Conservation (phyloP, 139 green algal genomes). For the Picochlorum sp. region DNA sequence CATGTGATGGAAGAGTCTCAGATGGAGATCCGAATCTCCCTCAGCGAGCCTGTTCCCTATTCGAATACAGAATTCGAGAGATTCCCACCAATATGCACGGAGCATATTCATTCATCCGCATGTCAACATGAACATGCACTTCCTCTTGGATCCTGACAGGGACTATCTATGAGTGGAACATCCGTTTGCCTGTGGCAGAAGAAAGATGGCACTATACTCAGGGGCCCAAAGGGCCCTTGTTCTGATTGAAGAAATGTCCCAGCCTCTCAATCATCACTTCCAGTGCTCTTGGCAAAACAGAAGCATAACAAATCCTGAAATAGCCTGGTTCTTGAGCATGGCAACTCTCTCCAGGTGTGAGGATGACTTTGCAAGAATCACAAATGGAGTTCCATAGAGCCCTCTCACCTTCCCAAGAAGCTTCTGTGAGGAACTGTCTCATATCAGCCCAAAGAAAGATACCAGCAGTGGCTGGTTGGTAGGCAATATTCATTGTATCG, state of each 20-base stretch:
- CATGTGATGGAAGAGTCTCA: too few species aligned
- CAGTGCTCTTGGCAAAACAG: slow-evolving; percentile 37
- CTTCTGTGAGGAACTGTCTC: slow-evolving; percentile 18
- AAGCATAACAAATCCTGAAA: slow-evolving; percentile 74
- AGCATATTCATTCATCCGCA: too few species aligned
- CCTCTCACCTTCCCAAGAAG: slow-evolving; percentile 52
- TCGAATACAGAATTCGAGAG: too few species aligned
- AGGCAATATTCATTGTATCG: slow-evolving; percentile 42
- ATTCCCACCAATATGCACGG: too few species aligned
- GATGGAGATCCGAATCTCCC: too few species aligned
- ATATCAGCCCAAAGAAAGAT: slow-evolving; percentile 78
- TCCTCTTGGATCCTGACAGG: too few species aligned
- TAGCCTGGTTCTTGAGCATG: slow-evolving; percentile 55
- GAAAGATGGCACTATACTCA: too few species aligned
- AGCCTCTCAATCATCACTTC: slow-evolving; percentile 31
- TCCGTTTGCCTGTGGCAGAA: too few species aligned
- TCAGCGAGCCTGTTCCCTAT: too few species aligned
- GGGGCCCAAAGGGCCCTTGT: too few species aligned
- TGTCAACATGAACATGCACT: too few species aligned
- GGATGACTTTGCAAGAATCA: slow-evolving; percentile 19
- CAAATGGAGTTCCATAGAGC: slow-evolving; percentile 47
- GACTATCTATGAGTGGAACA: too few species aligned
- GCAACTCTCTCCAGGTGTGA: slow-evolving; percentile 43
- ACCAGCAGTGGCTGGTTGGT: slow-evolving; percentile 30
- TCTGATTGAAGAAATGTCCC: not conserved